Evolutionary conservation across 2,329 filamentous ascomycete species (phyloP).

Genomic region (Penicillium fuscoglaucum): DNA sequence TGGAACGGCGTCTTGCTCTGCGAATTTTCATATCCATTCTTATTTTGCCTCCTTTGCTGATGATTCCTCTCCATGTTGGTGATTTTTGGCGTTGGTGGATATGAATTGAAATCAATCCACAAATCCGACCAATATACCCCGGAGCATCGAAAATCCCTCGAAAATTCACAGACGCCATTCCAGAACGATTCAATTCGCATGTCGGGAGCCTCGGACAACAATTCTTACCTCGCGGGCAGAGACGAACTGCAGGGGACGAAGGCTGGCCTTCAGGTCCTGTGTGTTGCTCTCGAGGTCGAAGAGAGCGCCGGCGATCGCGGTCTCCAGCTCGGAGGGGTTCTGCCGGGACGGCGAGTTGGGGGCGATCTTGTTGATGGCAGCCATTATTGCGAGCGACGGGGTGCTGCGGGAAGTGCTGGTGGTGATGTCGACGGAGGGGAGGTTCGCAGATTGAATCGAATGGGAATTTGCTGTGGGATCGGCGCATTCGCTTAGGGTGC

Average conservation of each 20-base stretch:
- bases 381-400: conserved; percentile 58
- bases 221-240: conserved; percentile 96
- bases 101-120: conserved; percentile 16
- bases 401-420: conserved; percentile 39
- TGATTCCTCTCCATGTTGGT: conserved; percentile 1
- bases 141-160: conserved; percentile 12
- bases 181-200: conserved; percentile 12
- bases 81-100: conserved; percentile 5
- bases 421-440: conserved; percentile 36
- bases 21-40: conserved; percentile 1
- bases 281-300: conserved; percentile 99
- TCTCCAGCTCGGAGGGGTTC: conserved; percentile 97
- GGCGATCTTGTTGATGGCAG: conserved; percentile 97
- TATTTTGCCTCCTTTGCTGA: not conserved
- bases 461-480: conserved; percentile 38
- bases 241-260: conserved; percentile 97
- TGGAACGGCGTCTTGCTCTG: conserved; percentile 12
- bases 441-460: conserved; percentile 34
- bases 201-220: conserved; percentile 12
- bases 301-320: conserved; percentile 92
- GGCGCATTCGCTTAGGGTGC: conserved; percentile 36
- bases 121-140: conserved; percentile 18
- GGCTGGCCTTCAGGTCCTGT: conserved; percentile 91
- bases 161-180: conserved; percentile 22
- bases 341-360: conserved; percentile 93